Base-by-base conservation (phyloP, 2,329 filamentous ascomycete genomes). In the Fusarium longipes region DNA sequence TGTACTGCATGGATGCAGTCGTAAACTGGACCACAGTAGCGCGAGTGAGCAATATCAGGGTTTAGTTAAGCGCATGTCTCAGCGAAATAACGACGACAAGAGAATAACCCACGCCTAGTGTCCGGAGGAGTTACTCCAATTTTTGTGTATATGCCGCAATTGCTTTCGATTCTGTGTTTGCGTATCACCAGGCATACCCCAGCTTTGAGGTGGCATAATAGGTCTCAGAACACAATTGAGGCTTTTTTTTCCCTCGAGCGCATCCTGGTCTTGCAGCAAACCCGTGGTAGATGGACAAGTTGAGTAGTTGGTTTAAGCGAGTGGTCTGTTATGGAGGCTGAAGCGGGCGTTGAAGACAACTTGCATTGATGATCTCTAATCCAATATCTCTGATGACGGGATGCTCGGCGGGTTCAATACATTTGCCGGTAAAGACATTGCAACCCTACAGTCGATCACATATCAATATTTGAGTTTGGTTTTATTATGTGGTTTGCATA, bases 61-160 rank as follows among this genome's bases (percentile, higher is more conserved):
- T 59, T 43, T 57, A 58, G 66, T 44, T 32, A 59, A 60, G 49
- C 57, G 36, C n/a, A 58, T 60, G 67, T 60, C 66, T 69, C 57
- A 44, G 51, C 59, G 55, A 71, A 54, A 71, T 70, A n/a, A n/a
- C n/a, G n/a, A n/a, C n/a, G 68, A 66, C 56, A 52, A 62, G 35
- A 43, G 57, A 39, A 45, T 40, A 40, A 45, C 38, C 36, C 22
- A 48, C 47, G 36, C 22, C 47, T 40, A 24, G 18, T 32, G 35
- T 36, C 32, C 57, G 57, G 64, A 67, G 32, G 30, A 55, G 47
- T 50, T 57, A 30, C 50, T 62, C 57, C 51, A 30, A 44, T 57
- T 62, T 66, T 69, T 43, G 47, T 52, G 25, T 57, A 57, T 55
- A 66, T 68, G 47, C 61, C 55, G 56, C 65, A 69, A 54, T 58